Conservation (phyloP, 2,329 filamentous ascomycete genomes). For the Fusarium sp. region DNA sequence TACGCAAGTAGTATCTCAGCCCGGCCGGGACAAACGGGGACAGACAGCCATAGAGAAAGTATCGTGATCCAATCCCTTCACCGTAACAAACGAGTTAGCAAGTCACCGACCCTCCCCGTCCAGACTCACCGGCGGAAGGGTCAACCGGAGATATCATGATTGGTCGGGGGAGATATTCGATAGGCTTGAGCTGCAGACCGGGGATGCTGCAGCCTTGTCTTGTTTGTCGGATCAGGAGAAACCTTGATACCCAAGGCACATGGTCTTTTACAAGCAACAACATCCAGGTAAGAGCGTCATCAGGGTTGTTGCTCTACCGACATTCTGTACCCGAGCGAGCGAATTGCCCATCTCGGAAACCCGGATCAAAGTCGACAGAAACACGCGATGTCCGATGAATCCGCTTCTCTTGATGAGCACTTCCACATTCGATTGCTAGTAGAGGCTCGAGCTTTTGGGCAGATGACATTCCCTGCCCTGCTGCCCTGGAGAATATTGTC, state of each 20-base stretch:
- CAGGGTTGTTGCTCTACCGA: background rate
- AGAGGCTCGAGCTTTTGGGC: conserved; percentile 1
- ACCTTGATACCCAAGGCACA: background rate
- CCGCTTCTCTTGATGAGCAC: background rate
- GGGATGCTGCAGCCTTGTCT: background rate
- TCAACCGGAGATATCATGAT: conserved; percentile 10
- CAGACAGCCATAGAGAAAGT: background rate
- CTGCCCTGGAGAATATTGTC: conserved; percentile 20
- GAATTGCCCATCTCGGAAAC: conserved; percentile 9
- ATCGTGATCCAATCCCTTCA: background rate
- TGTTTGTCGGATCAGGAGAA: background rate
- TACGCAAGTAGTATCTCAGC: background rate
- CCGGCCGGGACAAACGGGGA: background rate
- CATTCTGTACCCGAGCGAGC: background rate
- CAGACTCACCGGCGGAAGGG: background rate
- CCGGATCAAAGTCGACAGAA: background rate
- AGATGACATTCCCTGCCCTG: conserved; percentile 11
- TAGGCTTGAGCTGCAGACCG: background rate
- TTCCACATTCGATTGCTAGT: background rate
- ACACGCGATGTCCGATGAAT: background rate
- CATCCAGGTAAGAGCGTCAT: background rate
- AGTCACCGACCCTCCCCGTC: background rate
- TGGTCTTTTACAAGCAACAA: background rate
- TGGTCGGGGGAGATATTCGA: background rate
- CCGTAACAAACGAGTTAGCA: background rate